phyloP scores from a whole-genome alignment of 2,329 filamentous ascomycete genomes.

The Laburnicola sp. region DNA sequence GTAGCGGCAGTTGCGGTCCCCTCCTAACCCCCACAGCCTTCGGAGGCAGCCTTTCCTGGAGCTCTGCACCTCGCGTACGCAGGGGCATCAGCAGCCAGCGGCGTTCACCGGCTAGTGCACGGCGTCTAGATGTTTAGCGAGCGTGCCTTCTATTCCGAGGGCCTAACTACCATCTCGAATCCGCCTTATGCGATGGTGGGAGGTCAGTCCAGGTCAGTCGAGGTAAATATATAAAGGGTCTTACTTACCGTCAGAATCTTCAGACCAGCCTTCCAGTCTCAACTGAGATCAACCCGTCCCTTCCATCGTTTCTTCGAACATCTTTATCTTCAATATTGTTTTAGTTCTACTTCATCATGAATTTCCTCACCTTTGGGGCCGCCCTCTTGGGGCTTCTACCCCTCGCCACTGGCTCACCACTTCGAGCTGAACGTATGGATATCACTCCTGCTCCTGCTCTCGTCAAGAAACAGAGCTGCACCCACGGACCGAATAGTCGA shows the following conservation, averaged over 20 bases:
- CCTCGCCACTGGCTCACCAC: slow-evolving; percentile 20
- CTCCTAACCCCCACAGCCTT: neutral
- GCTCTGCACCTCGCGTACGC: slow-evolving; percentile 1
- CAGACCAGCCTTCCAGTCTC: slow-evolving; percentile 11
- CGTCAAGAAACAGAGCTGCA: slow-evolving; percentile 33
- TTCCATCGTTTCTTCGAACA: slow-evolving; percentile 1
- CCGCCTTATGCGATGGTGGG: neutral
- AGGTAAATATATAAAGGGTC: slow-evolving; percentile 12
- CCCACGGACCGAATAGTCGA: slow-evolving; percentile 42
- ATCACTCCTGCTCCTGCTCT: slow-evolving; percentile 17
- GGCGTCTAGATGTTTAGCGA: neutral
- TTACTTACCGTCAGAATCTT: neutral
- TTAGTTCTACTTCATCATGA: slow-evolving; percentile 23
- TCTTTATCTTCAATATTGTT: slow-evolving; percentile 5
- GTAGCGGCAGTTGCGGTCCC: neutral
- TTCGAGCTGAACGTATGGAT: slow-evolving; percentile 20
- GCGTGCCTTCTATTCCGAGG: neutral
- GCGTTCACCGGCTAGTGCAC: neutral
- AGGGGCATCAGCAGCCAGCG: neutral
- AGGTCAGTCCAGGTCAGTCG: neutral
- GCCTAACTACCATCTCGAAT: neutral
- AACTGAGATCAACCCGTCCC: neutral
- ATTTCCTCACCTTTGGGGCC: slow-evolving; percentile 24
- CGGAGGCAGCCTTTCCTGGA: neutral
- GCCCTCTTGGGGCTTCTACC: slow-evolving; percentile 24